A percentile compares a stretch with the other conserved stretches of the same genome.
phyloP scores from a whole-genome alignment of 169 alveolate species.

The Plasmodium gonderi region DNA sequence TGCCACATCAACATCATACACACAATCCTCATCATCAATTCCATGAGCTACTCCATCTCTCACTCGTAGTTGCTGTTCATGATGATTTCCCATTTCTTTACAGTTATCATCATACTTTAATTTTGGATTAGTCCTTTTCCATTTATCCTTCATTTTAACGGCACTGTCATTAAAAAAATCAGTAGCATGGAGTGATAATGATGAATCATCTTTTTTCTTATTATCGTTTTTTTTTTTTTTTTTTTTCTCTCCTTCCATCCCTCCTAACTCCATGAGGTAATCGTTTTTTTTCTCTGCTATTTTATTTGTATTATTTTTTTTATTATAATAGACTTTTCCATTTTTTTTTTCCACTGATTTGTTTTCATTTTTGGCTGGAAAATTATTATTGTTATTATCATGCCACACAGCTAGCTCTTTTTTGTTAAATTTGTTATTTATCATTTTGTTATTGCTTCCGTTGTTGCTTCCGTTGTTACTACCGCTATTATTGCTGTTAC shows the following conservation, averaged over 20 bases:
- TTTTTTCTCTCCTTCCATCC: not conserved
- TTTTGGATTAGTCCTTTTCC: not conserved
- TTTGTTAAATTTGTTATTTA: not conserved
- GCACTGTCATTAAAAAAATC: not conserved
- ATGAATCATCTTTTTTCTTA: not conserved
- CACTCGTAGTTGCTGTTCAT: not conserved
- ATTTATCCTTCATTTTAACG: not conserved
- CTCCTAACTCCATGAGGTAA: not conserved
- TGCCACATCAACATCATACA: too few relatives aligned
- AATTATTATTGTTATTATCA: not conserved
- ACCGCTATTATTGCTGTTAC: not conserved
- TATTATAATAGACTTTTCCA: conserved; percentile 14
- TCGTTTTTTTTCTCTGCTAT: conserved; percentile 6
- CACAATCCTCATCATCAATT: too few relatives aligned
- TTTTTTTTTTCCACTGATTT: conserved; percentile 17
- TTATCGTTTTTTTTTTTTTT: conserved; percentile 9
- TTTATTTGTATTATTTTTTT: conserved; percentile 14
- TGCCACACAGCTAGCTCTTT: not conserved
- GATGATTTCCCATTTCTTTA: not conserved
- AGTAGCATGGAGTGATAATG: not conserved
- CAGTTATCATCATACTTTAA: conserved; percentile 8
- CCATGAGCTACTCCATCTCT: too few relatives aligned
- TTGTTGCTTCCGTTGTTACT: not conserved
- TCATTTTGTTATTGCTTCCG: not conserved
- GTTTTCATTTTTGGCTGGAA: not conserved